Evolutionary conservation across 805 yeast species (phyloP), one percentile per base, ranked within the genome.

Genomic region (Sugiyamaella americana): DNA sequence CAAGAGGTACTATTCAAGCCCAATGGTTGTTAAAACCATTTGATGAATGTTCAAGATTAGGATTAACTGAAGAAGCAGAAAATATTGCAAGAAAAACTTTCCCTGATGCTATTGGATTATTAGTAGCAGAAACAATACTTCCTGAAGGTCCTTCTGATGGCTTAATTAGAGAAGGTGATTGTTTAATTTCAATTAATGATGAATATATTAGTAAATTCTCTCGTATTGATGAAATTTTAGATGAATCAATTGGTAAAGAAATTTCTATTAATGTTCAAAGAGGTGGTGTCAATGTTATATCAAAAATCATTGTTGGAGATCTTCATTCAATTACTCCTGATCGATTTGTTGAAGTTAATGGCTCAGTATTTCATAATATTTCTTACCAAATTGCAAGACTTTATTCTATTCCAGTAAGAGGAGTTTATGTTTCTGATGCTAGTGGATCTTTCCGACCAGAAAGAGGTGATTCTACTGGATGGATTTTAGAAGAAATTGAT

Each of bases 1-100:
- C 94, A 0, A 76, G 97, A 67, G 97, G 97, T 51, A 88, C 94
- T 1, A 85, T 89, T 47, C 96, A 89, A 66, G 87, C 82, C 2
- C 95, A 86, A 57, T 89, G 96, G 95, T 65, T 76, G 40, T 68
- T 88, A 54, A 83, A 80, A 58, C 96, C 97, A 1, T 89, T 76
- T 59, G 96, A 89, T 58, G 94, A 86, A 64, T 89, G 97, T 69
- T 76, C 85, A 58, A 75, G 97, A 57, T 71, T 89, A 48, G 97
- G 97, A 0, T 72, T 89, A 42, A 78, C 87, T 2, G 68, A 77
- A 1, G 91, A 79, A 37, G 82, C 84, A 6, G 96, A 88, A 60
- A 72, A 76, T 30, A 64, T 62, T 46, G 84, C 89, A 37, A 78
- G 97, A 59, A 66, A 73, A 36, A 59, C 65, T 41, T 85, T 83